Evolutionary conservation across 495 filamentous ascomycete species (phyloP).

Genomic region (Daldinia decipiens): DNA sequence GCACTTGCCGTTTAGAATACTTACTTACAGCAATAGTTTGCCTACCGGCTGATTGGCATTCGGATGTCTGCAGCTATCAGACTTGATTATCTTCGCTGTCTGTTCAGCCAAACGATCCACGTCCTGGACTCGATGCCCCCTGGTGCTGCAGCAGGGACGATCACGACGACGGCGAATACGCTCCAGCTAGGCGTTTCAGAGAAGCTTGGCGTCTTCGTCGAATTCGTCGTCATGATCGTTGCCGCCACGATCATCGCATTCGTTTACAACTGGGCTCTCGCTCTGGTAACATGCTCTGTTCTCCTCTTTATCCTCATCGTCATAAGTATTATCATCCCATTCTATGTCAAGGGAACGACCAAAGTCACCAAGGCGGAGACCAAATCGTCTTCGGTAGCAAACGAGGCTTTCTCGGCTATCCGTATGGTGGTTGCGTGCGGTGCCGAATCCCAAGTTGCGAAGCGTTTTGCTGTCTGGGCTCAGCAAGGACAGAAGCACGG

Average conservation of each 20-base stretch:
- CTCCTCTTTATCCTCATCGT: conserved; percentile 66
- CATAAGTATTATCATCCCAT: conserved; percentile 64
- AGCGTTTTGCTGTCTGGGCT: conserved; percentile 66
- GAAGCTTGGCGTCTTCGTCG: conserved; percentile 58
- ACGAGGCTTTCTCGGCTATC: conserved; percentile 65
- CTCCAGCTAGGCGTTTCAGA: conserved; percentile 70
- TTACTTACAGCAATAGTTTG: conserved; percentile 47
- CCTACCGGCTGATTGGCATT: conserved; percentile 60
- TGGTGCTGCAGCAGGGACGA: conserved; percentile 64
- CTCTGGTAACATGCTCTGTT: conserved; percentile 65
- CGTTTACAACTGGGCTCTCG: conserved; percentile 65
- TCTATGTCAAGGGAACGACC: conserved; percentile 66
- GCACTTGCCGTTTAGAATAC: not conserved
- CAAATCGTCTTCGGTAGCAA: conserved; percentile 68
- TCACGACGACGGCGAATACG: conserved; percentile 68
- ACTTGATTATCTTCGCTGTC: conserved; percentile 61
- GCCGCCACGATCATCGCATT: conserved; percentile 63
- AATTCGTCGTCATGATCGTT: conserved; percentile 55
- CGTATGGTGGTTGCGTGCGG: conserved; percentile 73
- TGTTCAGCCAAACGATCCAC: conserved; percentile 65
- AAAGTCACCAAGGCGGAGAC: conserved; percentile 53
- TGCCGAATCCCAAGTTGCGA: conserved; percentile 63
- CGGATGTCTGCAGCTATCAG: conserved; percentile 63
- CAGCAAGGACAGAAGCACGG: conserved; percentile 64
- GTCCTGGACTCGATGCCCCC: conserved; percentile 67